These are phyloP conservation scores for Backusella parvicylindrica DNA, from an alignment of 192 early-diverging fungal genomes.

Conservation along the genomic window DNA sequence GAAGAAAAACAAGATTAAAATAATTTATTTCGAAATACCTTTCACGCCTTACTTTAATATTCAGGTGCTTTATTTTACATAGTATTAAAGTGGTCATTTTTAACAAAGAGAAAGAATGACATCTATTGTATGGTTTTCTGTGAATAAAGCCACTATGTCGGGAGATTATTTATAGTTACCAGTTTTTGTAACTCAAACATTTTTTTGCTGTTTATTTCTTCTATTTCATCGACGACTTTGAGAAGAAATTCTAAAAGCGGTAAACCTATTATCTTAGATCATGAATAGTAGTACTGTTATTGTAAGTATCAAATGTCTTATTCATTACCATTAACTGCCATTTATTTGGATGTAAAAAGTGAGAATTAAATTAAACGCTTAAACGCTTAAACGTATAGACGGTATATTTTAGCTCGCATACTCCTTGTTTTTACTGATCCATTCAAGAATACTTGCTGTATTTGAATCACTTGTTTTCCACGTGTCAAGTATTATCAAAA, in stretches of 20 bases:
- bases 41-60: not conserved
- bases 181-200: not conserved
- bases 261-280: not conserved
- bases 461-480: not conserved
- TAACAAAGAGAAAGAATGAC: not conserved
- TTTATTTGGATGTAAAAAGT: not conserved
- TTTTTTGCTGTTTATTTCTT: not conserved
- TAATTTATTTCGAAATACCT: not conserved
- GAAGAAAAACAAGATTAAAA: not conserved
- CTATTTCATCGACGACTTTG: not conserved
- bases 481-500: not conserved
- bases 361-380: not conserved
- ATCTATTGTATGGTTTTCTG: not conserved
- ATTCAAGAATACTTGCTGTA: not conserved
- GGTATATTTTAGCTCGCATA: not conserved
- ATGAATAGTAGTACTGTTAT: not conserved
- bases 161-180: not conserved
- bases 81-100: not conserved
- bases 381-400: not conserved
- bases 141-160: not conserved
- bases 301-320: not conserved
- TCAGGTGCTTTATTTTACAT: not conserved
- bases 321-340: not conserved
- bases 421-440: not conserved
- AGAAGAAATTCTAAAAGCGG: not conserved